Conservation (phyloP, 345 rosid genomes). For the Mallotus nudiflorus region DNA sequence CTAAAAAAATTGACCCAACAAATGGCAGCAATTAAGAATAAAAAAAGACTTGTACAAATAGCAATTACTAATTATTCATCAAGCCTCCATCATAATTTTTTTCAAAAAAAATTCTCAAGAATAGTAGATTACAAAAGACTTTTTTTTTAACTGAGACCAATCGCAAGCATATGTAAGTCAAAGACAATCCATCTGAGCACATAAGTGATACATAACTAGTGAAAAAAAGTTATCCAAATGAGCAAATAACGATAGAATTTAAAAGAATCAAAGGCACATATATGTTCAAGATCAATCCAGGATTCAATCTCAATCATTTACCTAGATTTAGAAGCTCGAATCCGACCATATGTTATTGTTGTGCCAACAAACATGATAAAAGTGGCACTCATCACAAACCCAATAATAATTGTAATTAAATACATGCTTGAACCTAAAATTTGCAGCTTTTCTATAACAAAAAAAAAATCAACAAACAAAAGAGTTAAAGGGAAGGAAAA, state of each 20-base stretch:
- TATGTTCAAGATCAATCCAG: conserved; percentile 56
- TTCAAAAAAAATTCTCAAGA: neutral
- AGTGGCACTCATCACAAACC: conserved; percentile 63
- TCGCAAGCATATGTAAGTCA: conserved; percentile 6
- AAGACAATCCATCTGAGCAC: neutral
- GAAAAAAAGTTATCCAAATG: neutral
- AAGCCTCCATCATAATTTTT: no score
- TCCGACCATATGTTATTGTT: conserved; percentile 58
- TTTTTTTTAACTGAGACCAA: no score
- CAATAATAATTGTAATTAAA: conserved; percentile 56
- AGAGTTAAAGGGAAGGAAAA: no score
- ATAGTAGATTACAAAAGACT: neutral
- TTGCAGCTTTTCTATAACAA: neutral
- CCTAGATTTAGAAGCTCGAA: conserved; percentile 39
- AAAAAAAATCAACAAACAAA: conserved; percentile 5
- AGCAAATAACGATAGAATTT: neutral
- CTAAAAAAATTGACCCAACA: neutral
- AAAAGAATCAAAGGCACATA: conserved; percentile 16
- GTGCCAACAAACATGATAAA: conserved; percentile 63
- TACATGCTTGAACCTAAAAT: conserved; percentile 51
- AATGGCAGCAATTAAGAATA: neutral
- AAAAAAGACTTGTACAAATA: no score
- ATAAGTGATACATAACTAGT: neutral
- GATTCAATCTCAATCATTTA: conserved; percentile 50
- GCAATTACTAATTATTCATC: neutral